Evolutionary conservation across 805 yeast genomes (phyloP), one percentile per base, ranked within the genome.

Genomic region (Yueomyces sp.): DNA sequence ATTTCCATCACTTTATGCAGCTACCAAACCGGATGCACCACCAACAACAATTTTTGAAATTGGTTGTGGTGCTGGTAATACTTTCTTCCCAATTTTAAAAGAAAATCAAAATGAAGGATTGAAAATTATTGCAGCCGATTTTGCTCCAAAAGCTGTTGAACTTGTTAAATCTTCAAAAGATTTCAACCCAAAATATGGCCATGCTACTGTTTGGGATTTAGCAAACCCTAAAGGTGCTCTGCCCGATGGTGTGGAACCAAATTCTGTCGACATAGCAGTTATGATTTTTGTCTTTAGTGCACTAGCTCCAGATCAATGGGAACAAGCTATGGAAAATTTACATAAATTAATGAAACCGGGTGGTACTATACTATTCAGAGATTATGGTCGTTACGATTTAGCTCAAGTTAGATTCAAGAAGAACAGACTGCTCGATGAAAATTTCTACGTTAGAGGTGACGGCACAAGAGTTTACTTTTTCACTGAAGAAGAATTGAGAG

Each of bases 11-110:
- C 64, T 92, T 34, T 90, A 82, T 56, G 81, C 79, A 47, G 82
- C 85, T 4, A 85, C 95, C 3, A 72, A 74, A 28, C 26, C 8
- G 5, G 82, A 79, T 50, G 70, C 80, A 5, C 82, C 86, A n/a
- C 75, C 81, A 4, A 71, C 72, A 27, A 77, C 80, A 3, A 81
- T 92, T 33, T 70, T 92, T 44, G 98, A 92, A 62, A 81, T 92
- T 40, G 98, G 98, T 3, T 92, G 98, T 65, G 98, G 98, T 45
- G 97, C 96, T 4, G 98, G 98, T 8, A 92, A 92, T 62, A 92
- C 98, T 0, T 74, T 92, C 68, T 92, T 82, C 61, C 98, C 98
- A 4, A 80, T 92, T 26, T 65, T 92, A 45, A 73, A 73, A 44
- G 87, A 82, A 52, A 92, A 92, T 60, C 70, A 84, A 59, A 92